phyloP scores from a whole-genome alignment of 768 basidiomycete genomes.

The Leccinum subgranulosum region DNA sequence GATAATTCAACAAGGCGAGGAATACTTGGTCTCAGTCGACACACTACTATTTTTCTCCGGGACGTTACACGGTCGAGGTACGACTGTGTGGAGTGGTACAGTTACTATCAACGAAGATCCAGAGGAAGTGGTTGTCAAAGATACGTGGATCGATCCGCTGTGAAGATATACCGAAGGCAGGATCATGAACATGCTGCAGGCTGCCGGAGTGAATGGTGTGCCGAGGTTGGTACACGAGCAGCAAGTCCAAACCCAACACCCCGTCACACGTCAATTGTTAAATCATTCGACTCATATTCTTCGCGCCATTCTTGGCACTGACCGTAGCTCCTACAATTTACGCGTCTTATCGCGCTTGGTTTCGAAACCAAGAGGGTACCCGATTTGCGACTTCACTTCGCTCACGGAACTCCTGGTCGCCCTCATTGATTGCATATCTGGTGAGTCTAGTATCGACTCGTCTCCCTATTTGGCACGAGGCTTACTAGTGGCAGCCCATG shows the following conservation, averaged over 20 bases:
- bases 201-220: not conserved
- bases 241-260: not conserved
- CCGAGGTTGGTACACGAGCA: not conserved
- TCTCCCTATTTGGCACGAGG: not conserved
- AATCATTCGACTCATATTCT: constrained; percentile 4
- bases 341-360: not conserved
- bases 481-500: not conserved
- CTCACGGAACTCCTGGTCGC: not conserved
- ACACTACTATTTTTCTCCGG: not conserved
- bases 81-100: not conserved
- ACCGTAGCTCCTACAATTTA: not conserved
- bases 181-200: not conserved
- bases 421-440: not conserved
- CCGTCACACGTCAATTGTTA: not conserved
- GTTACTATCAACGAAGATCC: not conserved
- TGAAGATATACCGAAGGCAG: not conserved
- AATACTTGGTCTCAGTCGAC: not conserved
- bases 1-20: not conserved
- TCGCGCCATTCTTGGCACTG: not conserved
- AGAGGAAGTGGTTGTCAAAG: constrained; percentile 4
- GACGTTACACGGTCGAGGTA: not conserved
- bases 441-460: not conserved
- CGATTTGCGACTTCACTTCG: not conserved
- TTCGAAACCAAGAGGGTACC: not conserved
- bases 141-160: constrained; percentile 3